Percentiles rank a stretch among this genome's conserved stretches.
phyloP scores from a whole-genome alignment of 768 basidiomycete species.

The Lactifluus volemus region DNA sequence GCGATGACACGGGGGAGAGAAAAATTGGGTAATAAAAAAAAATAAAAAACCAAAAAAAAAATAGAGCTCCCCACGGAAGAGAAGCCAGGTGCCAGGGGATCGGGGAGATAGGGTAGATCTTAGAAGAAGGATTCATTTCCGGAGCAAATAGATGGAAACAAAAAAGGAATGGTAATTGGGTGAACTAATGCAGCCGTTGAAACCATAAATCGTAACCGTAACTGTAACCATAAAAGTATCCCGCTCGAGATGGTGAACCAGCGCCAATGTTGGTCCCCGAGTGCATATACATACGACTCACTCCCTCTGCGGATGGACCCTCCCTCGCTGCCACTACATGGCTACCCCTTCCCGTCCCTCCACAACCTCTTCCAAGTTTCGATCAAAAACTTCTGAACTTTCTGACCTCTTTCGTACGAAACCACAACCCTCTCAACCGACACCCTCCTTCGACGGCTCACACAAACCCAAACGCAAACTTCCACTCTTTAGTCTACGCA shows the following conservation, averaged over 20 bases:
- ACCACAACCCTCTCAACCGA: constrained; percentile 1
- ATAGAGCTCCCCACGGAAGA: neutral
- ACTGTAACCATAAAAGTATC: neutral
- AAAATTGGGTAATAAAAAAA: neutral
- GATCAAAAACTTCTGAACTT: constrained; percentile 18
- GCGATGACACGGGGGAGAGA: neutral
- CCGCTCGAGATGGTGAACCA: neutral
- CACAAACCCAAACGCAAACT: constrained; percentile 16
- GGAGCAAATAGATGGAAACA: neutral
- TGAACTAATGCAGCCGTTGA: neutral
- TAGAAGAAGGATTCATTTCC: constrained; percentile 9
- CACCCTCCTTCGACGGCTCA: neutral
- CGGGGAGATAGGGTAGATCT: neutral
- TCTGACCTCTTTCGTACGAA: constrained; percentile 18
- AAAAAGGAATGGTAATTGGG: neutral
- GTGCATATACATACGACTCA: constrained; percentile 10
- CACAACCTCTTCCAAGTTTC: constrained; percentile 10
- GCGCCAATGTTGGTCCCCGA: neutral
- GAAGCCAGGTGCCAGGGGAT: neutral
- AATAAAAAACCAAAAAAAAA: neutral
- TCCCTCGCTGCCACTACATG: neutral
- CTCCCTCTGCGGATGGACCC: neutral
- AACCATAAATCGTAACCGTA: neutral
- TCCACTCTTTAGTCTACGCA: constrained; percentile 18
- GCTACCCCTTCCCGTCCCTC: constrained; percentile 11